These are phyloP conservation scores for Linaria vulgaris DNA, from an alignment of 257 asterid species.

Conservation along the genomic window DNA sequence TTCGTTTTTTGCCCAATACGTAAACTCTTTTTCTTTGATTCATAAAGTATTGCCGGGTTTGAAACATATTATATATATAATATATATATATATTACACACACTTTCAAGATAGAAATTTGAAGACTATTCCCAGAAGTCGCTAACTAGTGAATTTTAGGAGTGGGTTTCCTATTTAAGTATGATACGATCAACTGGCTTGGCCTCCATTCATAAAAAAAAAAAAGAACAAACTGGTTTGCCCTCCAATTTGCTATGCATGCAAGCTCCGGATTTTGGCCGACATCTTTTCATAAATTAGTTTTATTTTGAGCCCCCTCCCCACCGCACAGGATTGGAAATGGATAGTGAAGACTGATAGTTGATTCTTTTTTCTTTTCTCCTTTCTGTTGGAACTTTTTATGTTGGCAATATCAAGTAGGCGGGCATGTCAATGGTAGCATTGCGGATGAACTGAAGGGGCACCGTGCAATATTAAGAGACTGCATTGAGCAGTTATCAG, in stretches of 20 bases:
- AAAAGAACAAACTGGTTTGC: no score
- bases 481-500: constrained; percentile 62
- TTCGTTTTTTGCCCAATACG: no score
- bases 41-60: no score
- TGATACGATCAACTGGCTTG: not conserved
- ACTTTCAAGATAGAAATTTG: not conserved
- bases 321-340: not conserved
- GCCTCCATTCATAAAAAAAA: not conserved
- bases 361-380: constrained; percentile 5
- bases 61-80: no score
- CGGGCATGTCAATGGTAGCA: constrained; percentile 39
- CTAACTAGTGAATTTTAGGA: not conserved
- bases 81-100: no score
- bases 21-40: no score
- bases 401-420: constrained; percentile 23
- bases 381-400: not conserved
- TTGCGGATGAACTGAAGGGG: constrained; percentile 70
- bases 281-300: no score
- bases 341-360: constrained; percentile 7
- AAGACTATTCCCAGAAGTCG: not conserved
- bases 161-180: not conserved
- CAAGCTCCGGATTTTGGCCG: no score
- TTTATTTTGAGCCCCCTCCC: no score
- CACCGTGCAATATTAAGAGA: constrained; percentile 64
- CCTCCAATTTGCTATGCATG: no score